Evolutionary conservation across 768 basidiomycete species (phyloP), one percentile per base, ranked within the genome.

Genomic region (Boletus eberwhitei): DNA sequence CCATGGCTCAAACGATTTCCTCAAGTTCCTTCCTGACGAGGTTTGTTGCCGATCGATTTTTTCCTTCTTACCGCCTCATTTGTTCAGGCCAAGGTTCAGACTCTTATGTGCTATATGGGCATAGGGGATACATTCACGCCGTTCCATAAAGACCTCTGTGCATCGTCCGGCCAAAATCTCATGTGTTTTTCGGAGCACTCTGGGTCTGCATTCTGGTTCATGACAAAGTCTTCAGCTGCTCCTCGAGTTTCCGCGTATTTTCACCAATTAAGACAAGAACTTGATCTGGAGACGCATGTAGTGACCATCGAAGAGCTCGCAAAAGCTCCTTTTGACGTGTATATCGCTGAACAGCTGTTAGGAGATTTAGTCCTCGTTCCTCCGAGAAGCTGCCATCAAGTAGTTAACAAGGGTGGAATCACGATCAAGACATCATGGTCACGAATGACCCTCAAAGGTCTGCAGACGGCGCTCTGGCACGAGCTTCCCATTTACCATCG

Each of bases 391-490:
- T 89, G 86, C 52, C 91, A 93, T 69, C 91, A 93, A 66, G 90
- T 92, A 4, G 77, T 93, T 24, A 93, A 93, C 60, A 73, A 74
- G 45, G 88, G 91, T 22, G 90, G 91, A 13, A 78, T 93, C 22
- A 90, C 88, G 0, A 75, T 92, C 66, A 93, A 93, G 70, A 84
- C 85, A 5, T 87, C 88, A 1, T 93, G 91, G 91, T 92, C 90
- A 1, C 77, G 91, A 43, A 92, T 93, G 89, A 86, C 88, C 8
- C 62, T 87, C 26, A 66, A 72, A 44, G 86, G 88, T 4, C 66
- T 90, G 14, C 66, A 69, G 38, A 73, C 76, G 1, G 87, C 90
- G 3, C 74, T 87, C 32, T 79, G 82, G 61, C 80, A 87, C 41
- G 91, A 93, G 59, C 75, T 93, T 34, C 88, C 88, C 0, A 79